Percentiles rank a stretch among this genome's conserved stretches.
Conservation (phyloP, 176 grass and related monocot species). For the Bolboschoenus planiculmis region DNA sequence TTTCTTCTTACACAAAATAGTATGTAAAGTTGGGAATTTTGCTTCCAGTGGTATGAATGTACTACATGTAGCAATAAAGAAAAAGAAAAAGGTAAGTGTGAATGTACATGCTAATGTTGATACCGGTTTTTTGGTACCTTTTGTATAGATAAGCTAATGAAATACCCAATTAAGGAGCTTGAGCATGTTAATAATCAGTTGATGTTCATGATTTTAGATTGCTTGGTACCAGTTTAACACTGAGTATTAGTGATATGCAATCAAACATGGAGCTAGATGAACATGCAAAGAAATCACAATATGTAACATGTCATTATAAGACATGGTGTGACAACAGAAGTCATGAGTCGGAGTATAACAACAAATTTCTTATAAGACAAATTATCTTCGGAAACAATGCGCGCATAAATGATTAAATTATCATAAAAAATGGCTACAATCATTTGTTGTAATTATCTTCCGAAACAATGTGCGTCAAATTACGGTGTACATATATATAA, state of each 20-base stretch:
- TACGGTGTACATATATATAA: too few relatives aligned
- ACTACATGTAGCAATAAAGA: not conserved
- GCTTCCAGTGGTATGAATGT: not conserved
- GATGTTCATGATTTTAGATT: not conserved
- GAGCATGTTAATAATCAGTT: not conserved
- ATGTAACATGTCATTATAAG: not conserved
- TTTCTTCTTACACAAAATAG: not conserved
- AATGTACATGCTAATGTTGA: not conserved
- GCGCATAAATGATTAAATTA: too few relatives aligned
- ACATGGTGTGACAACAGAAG: not conserved
- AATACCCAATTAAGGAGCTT: not conserved
- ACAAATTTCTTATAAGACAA: not conserved
- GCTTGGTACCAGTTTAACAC: not conserved
- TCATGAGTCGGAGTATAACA: not conserved
- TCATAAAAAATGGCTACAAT: too few relatives aligned
- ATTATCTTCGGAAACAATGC: not conserved
- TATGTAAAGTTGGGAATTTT: not conserved
- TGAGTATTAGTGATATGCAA: not conserved
- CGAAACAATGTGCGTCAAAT: not conserved
- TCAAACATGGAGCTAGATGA: not conserved
- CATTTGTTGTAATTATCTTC: not conserved
- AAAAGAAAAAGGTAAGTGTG: not conserved
- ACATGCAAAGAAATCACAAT: not conserved
- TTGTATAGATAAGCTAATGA: conserved; percentile 18
- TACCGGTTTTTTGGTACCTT: not conserved